Evolutionary conservation across 305 asterid genomes (phyloP).

Genomic region (Rubia balearica): DNA sequence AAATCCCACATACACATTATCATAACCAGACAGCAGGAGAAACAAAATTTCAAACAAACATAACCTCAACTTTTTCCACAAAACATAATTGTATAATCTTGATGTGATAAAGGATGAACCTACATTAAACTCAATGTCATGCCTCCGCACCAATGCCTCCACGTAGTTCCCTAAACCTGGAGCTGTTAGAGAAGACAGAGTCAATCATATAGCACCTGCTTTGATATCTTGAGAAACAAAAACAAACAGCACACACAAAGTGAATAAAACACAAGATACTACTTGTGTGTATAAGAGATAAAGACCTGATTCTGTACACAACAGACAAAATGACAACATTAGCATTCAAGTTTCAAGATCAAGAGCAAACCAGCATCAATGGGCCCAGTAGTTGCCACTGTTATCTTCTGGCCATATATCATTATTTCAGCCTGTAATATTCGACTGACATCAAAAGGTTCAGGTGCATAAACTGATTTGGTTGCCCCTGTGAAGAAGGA

Average conservation of each 20-base stretch:
- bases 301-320: not conserved
- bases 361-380: slow-evolving; percentile 73
- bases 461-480: slow-evolving; percentile 81
- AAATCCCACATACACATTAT: not conserved
- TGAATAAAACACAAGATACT: not conserved
- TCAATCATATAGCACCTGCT: slow-evolving; percentile 12
- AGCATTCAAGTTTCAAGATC: slow-evolving; percentile 10
- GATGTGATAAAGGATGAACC: slow-evolving; percentile 19
- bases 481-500: slow-evolving; percentile 59
- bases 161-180: slow-evolving; percentile 96
- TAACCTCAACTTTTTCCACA: slow-evolving; percentile 1
- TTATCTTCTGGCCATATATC: slow-evolving; percentile 35
- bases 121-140: slow-evolving; percentile 88
- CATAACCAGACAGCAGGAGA: not conserved
- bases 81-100: not conserved
- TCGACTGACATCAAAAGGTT: slow-evolving; percentile 85
- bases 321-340: not conserved
- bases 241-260: not conserved
- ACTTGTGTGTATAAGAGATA: not conserved
- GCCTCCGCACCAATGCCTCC: slow-evolving; percentile 94
- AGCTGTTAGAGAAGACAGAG: slow-evolving; percentile 42
- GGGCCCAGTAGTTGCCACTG: slow-evolving; percentile 56
- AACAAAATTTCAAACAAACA: not conserved
- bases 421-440: slow-evolving; percentile 65
- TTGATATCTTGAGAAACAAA: slow-evolving; percentile 3